A percentile compares a stretch with the other conserved stretches of the same genome.
These are phyloP conservation scores for Prunus campanulata DNA, from an alignment of 306 rosid species.

Conservation along the genomic window DNA sequence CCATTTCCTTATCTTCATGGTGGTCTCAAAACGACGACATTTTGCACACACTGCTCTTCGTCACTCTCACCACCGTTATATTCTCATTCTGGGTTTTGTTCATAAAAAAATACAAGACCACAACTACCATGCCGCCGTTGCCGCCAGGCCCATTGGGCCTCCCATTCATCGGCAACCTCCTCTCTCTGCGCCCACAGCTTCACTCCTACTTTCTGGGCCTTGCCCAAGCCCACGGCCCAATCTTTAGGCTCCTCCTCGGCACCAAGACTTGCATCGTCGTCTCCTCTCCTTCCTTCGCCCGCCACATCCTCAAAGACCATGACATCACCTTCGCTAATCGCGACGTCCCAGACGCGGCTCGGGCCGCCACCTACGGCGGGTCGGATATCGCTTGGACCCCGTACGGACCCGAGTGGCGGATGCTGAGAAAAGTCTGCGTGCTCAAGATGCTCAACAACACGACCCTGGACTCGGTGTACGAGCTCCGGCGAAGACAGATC, in stretches of 20 bases:
- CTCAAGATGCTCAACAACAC: constrained; percentile 63
- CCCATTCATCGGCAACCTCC: constrained; percentile 71
- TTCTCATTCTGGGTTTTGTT: constrained; percentile 7
- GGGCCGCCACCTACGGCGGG: constrained; percentile 45
- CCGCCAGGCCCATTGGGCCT: constrained; percentile 72
- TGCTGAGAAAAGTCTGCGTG: constrained; percentile 66
- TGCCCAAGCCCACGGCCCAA: constrained; percentile 54
- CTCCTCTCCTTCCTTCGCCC: constrained; percentile 48
- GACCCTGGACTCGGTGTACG: constrained; percentile 54
- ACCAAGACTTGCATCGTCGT: constrained; percentile 44
- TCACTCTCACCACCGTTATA: constrained; percentile 7
- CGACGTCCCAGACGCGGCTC: constrained; percentile 51
- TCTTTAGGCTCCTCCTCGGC: constrained; percentile 61
- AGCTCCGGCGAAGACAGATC: constrained; percentile 51
- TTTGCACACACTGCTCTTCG: too few species aligned
- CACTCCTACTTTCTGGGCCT: constrained; percentile 57
- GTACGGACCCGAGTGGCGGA: constrained; percentile 77
- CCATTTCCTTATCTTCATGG: too few species aligned
- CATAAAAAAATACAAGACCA: constrained; percentile 7
- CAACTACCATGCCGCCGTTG: background rate
- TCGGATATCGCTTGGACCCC: constrained; percentile 61
- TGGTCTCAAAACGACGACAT: too few species aligned
- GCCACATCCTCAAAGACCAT: constrained; percentile 55
- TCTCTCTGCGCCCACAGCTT: constrained; percentile 63
- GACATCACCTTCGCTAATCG: constrained; percentile 72